Conservation (phyloP, 805 yeast genomes). For the Starmerella bombicola region DNA sequence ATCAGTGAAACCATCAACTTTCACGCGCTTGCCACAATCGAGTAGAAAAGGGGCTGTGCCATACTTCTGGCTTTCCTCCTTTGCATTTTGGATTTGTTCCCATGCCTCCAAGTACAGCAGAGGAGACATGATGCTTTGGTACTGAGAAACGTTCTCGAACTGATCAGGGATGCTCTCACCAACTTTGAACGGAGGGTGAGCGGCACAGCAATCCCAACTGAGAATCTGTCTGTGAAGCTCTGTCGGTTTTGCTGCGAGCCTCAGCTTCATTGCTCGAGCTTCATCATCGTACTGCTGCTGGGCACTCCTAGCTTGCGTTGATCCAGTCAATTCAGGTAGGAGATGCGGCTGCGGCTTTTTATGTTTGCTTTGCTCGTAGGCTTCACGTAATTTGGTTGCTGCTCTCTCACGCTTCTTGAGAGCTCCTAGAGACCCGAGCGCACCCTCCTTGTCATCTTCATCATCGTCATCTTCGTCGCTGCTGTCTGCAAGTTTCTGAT, state of each 20-base stretch:
- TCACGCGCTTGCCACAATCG: constrained; percentile 64
- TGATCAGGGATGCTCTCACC: constrained; percentile 41
- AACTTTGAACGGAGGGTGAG: constrained; percentile 35
- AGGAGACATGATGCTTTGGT: constrained; percentile 62
- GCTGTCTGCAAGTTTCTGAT: neutral
- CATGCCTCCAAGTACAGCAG: constrained; percentile 79
- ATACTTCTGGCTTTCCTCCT: constrained; percentile 35
- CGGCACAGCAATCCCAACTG: constrained; percentile 64
- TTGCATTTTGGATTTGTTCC: constrained; percentile 73
- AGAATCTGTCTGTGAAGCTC: constrained; percentile 61
- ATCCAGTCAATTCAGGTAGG: neutral
- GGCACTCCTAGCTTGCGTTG: neutral
- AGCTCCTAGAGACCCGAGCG: constrained; percentile 17
- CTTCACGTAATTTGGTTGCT: constrained; percentile 6
- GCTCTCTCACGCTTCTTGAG: constrained; percentile 19
- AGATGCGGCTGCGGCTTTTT: constrained; percentile 3
- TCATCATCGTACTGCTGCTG: constrained; percentile 37
- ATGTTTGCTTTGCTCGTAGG: constrained; percentile 6
- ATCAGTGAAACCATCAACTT: constrained; percentile 78
- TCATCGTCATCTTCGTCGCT: constrained; percentile 32
- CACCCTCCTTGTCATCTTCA: constrained; percentile 32
- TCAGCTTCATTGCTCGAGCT: constrained; percentile 53
- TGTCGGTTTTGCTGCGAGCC: constrained; percentile 65
- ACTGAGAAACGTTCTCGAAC: constrained; percentile 51
- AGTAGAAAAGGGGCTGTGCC: constrained; percentile 49